phyloP scores from a whole-genome alignment of 106 monocot genomes.

The Alisma plantagoaquatica region DNA sequence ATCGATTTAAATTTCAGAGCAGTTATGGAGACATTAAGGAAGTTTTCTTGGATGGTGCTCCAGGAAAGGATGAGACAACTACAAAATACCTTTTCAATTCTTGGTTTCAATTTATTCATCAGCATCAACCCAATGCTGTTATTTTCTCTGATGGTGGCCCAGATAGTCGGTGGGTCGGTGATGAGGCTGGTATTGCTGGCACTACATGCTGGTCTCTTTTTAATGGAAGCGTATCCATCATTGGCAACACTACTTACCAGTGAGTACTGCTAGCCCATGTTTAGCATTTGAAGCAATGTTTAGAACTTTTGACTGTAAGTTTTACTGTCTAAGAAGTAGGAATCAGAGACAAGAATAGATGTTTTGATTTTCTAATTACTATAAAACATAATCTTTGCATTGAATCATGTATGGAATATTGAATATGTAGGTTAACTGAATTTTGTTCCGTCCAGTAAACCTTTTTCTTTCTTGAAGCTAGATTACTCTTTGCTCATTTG shows the following conservation, averaged over 20 bases:
- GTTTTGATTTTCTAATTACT: neutral
- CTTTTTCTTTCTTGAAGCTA: too few relatives aligned
- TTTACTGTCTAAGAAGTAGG: neutral
- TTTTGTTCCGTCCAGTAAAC: neutral
- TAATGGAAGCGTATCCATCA: constrained; percentile 45
- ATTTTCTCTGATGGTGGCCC: constrained; percentile 90
- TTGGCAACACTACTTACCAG: constrained; percentile 43
- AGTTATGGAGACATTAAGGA: constrained; percentile 89
- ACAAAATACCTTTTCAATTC: constrained; percentile 65
- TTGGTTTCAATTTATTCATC: constrained; percentile 92
- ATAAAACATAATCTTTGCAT: neutral
- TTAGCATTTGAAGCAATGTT: neutral
- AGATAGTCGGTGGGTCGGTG: constrained; percentile 76
- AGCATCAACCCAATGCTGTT: constrained; percentile 72
- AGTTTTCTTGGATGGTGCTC: constrained; percentile 90
- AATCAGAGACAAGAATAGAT: neutral
- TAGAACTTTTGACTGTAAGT: neutral
- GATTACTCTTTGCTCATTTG: too few relatives aligned
- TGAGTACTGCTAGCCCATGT: constrained; percentile 15
- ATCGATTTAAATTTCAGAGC: constrained; percentile 5
- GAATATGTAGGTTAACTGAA: neutral
- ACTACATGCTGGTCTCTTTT: constrained; percentile 95
- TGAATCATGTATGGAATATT: neutral
- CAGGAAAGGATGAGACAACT: constrained; percentile 48
- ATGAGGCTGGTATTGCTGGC: constrained; percentile 66